Conservation (phyloP, 2,329 filamentous ascomycete species). For the Fusarium cicatricum region DNA sequence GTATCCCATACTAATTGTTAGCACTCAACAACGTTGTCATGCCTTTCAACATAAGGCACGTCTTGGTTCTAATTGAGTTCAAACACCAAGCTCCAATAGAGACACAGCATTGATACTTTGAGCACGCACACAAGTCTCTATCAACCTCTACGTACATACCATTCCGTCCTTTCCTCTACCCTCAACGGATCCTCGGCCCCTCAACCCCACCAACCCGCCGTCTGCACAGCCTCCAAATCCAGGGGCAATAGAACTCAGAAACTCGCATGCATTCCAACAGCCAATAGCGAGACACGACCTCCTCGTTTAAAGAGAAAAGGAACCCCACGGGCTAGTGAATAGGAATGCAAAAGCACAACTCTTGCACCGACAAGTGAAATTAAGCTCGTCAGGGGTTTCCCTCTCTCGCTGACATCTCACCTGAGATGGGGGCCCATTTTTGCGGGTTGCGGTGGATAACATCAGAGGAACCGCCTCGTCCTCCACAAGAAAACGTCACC, state of each 20-base stretch:
- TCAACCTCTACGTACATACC: too few relatives aligned
- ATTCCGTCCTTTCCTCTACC: too few relatives aligned
- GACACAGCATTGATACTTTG: too few relatives aligned
- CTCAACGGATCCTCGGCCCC: too few relatives aligned
- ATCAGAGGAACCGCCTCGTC: not conserved
- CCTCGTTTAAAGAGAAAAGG: not conserved
- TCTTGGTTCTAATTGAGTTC: too few relatives aligned
- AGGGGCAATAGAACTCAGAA: not conserved
- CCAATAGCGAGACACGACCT: conserved; percentile 12
- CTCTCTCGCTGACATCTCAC: conserved; percentile 6
- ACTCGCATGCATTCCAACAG: not conserved
- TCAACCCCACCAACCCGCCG: not conserved
- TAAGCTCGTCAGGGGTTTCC: conserved; percentile 10
- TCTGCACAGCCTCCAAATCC: not conserved
- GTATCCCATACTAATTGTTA: too few relatives aligned
- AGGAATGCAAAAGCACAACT: not conserved
- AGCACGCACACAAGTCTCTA: too few relatives aligned
- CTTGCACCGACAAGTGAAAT: conserved; percentile 6
- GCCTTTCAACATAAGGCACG: too few relatives aligned
- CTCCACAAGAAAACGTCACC: conserved; percentile 9
- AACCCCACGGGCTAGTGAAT: not conserved
- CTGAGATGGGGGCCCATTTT: not conserved
- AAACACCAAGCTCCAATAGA: too few relatives aligned
- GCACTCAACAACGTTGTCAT: too few relatives aligned
- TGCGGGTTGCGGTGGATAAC: conserved; percentile 1